Evolutionary conservation across 2,329 filamentous ascomycete species (phyloP).

Genomic region (Chrysoporthe deuterocubensis): DNA sequence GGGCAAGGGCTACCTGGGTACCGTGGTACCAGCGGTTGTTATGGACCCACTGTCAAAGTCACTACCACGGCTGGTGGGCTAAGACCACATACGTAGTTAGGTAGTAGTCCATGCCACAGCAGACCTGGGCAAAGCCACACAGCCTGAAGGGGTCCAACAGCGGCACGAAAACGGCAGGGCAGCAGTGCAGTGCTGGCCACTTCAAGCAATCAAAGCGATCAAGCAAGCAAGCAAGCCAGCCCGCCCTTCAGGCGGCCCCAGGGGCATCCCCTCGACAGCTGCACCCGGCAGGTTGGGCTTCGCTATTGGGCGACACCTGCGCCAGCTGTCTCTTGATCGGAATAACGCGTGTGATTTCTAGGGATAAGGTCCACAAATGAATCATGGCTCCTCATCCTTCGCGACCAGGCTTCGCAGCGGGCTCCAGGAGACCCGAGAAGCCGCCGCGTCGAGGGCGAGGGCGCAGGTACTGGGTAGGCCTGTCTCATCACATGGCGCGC

Average conservation of each 20-base stretch:
- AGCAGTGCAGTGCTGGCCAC: background rate
- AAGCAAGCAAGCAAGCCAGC: no score
- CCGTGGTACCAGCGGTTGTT: background rate
- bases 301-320: background rate
- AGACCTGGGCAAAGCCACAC: no score
- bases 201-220: background rate
- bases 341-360: no score
- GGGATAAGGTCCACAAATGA: background rate
- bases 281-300: background rate
- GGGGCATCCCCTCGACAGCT: background rate
- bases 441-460: background rate
- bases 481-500: background rate
- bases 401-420: background rate
- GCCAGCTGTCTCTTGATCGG: no score
- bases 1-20: background rate
- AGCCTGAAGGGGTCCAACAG: background rate
- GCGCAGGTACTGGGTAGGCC: background rate
- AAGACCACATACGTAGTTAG: background rate
- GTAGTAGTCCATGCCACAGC: background rate
- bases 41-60: conserved; percentile 8
- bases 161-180: background rate
- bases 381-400: background rate
- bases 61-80: background rate
- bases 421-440: background rate
- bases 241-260: background rate